Percentiles rank a stretch among this genome's conserved stretches.
phyloP scores from a whole-genome alignment of 2,329 filamentous ascomycete genomes.

The Tolypocladium sp. region DNA sequence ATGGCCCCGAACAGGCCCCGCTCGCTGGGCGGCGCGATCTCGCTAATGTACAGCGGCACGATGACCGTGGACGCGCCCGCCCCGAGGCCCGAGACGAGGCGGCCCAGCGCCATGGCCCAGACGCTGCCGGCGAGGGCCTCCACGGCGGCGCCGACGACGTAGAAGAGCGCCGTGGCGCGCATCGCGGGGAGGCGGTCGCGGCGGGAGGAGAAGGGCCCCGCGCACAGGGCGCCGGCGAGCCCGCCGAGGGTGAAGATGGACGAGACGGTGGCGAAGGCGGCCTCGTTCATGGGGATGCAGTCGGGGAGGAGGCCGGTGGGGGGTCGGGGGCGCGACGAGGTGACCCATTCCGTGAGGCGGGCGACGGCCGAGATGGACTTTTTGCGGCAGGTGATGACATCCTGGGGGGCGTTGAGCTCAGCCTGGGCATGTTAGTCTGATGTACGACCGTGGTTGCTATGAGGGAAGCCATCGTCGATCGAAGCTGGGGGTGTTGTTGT shows the following conservation, averaged over 20 bases:
- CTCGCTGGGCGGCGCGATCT: conserved; percentile 68
- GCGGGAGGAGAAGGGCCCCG: conserved; percentile 69
- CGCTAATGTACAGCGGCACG: conserved; percentile 88
- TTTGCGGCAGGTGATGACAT: conserved; percentile 80
- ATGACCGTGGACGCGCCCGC: conserved; percentile 88
- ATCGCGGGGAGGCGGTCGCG: conserved; percentile 71
- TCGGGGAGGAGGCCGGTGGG: conserved; percentile 42
- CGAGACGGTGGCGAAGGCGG: conserved; percentile 75
- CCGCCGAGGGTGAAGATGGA: conserved; percentile 90
- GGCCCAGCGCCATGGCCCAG: conserved; percentile 58
- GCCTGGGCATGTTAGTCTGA: conserved; percentile 36
- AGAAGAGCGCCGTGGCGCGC: conserved; percentile 68
- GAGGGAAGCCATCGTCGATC: background rate
- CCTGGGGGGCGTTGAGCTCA: conserved; percentile 90
- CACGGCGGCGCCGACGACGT: conserved; percentile 63
- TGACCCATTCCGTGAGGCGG: conserved; percentile 17
- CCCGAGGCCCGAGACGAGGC: conserved; percentile 72
- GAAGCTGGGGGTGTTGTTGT: background rate
- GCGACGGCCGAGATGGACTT: conserved; percentile 26
- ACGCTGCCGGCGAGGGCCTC: conserved; percentile 66
- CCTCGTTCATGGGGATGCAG: conserved; percentile 82
- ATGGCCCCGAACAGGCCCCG: conserved; percentile 74
- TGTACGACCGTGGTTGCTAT: background rate
- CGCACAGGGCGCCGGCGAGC: conserved; percentile 68
- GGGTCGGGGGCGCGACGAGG: conserved; percentile 11